These are phyloP conservation scores for Lentinula boryana DNA, from an alignment of 768 basidiomycete genomes.

Conservation along the genomic window DNA sequence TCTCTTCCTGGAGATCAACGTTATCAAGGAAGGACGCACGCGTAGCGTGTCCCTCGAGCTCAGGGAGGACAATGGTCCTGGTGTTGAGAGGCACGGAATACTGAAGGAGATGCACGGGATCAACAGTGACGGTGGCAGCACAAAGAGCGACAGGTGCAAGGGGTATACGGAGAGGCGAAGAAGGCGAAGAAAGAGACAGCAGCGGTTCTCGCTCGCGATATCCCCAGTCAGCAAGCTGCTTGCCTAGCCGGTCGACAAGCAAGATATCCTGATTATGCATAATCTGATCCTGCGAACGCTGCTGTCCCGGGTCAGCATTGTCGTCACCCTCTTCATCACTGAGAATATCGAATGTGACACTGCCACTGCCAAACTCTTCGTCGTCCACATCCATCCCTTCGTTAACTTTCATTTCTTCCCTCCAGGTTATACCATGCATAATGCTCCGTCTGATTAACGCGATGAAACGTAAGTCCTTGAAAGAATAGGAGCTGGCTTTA, in stretches of 20 bases:
- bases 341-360: slow-evolving; percentile 6
- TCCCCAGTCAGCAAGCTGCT: slow-evolving; percentile 4
- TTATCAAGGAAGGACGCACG: background rate
- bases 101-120: background rate
- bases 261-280: slow-evolving; percentile 2
- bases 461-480: slow-evolving; percentile 4
- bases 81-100: background rate
- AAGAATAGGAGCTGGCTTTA: background rate
- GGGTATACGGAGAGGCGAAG: background rate
- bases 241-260: slow-evolving; percentile 1
- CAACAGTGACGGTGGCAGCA: background rate
- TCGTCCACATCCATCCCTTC: slow-evolving; percentile 1
- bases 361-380: background rate
- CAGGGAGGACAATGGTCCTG: background rate
- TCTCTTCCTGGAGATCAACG: background rate
- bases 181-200: background rate
- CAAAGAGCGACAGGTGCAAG: background rate
- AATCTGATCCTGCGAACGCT: background rate
- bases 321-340: background rate
- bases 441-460: slow-evolving; percentile 1
- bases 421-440: slow-evolving; percentile 2
- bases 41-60: background rate
- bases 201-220: slow-evolving; percentile 3
- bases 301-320: background rate
- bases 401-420: background rate